Evolutionary conservation across 495 filamentous ascomycete species (phyloP), one percentile per base, ranked within the genome.

Genomic region (Immersiella caudata): DNA sequence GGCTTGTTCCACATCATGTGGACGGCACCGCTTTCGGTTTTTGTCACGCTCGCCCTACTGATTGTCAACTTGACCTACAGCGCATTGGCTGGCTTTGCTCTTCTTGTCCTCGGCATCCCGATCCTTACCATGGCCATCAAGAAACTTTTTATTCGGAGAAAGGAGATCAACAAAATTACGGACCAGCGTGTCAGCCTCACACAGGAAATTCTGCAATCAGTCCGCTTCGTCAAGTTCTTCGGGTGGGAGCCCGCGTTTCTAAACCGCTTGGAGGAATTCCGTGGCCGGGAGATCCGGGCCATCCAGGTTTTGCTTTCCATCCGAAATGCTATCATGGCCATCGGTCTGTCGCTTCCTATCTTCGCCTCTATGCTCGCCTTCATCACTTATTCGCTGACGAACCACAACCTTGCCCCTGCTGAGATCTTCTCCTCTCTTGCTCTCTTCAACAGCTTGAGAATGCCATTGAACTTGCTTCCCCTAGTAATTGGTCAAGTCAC

Each of bases 311-410:
- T 98, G 20, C 80, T 97, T 27, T 85, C 90, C 2, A 90, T 96
- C 62, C 86, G 93, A 69, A 95, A 94, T 72, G 93, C 82, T 22
- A 93, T 97, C 76, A 90, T 92, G 70, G 91, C 92, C 46, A 83
- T 94, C 46, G 83, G 84, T 67, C 74, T 87, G 76, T 89, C 91
- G 9, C 81, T 97, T 67, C 93, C 95, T 7, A 89, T 93, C 49
- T 97, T 97, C 71, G 93, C 94, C 4, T 94, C 94, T 8, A 97
- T 98, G 93, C 78, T 97, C 33, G 85, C 93, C 1, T 99, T 99
- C 79, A 93, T 99, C 76, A 96, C 93, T 6, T 97, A 92, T 74
- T 90, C 91, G 1, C 82, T 96, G 27, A 88, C 93, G 1, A 80
- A 88, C 40, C 89, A 94, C 70, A 74, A 72, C 14, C 84, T 97